phyloP scores from a whole-genome alignment of 257 asterid genomes.

The Nicotiana sylvestris region DNA sequence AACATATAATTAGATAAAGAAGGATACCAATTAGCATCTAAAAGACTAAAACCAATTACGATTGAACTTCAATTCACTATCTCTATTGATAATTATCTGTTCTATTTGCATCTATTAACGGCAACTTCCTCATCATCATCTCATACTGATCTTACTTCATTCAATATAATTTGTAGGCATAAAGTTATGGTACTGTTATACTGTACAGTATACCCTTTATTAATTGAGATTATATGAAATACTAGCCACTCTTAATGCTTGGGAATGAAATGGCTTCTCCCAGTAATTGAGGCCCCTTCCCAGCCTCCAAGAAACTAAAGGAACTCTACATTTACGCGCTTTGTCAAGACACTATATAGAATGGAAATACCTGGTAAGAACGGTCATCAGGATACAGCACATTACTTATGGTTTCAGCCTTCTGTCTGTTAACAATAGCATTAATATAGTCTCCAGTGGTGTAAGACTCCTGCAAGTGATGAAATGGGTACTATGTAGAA shows the following conservation, averaged over 20 bases:
- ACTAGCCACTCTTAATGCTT: background rate
- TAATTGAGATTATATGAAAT: background rate
- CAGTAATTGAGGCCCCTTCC: too few species aligned
- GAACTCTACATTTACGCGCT: background rate
- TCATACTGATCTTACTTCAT: background rate
- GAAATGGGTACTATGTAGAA: background rate
- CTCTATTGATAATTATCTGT: too few species aligned
- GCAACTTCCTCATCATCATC: background rate
- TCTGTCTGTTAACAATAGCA: conserved; percentile 41
- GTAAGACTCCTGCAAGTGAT: conserved; percentile 37
- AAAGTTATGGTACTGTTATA: too few species aligned
- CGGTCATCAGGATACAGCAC: conserved; percentile 53
- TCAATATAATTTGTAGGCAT: background rate
- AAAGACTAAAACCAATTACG: background rate
- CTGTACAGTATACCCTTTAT: background rate
- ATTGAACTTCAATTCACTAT: too few species aligned
- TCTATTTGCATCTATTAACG: background rate
- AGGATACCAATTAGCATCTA: background rate
- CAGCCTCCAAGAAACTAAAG: background rate
- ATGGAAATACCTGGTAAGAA: conserved; percentile 42
- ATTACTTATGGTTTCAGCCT: conserved; percentile 48
- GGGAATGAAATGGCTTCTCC: too few species aligned
- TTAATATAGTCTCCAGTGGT: conserved; percentile 49
- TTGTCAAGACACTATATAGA: background rate
- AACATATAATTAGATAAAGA: background rate